phyloP scores from a whole-genome alignment of 441 rosid genomes.

The Adansonia grandidieri region DNA sequence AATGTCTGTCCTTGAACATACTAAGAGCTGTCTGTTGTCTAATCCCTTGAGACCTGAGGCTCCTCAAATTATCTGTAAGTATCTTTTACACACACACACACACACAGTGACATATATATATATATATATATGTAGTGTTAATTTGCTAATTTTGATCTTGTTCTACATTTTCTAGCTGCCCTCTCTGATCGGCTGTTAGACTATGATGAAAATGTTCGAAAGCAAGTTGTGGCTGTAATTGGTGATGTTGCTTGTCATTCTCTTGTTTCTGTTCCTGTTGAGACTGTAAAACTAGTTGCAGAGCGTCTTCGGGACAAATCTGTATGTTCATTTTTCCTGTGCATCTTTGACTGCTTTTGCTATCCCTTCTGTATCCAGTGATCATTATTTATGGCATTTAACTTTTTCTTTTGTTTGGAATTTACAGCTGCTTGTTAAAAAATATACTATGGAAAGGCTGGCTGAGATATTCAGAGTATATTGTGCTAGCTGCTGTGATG shows the following conservation, averaged over 20 bases:
- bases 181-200: slow-evolving; percentile 96
- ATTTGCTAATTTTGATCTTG: slow-evolving; percentile 33
- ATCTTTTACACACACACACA: background rate
- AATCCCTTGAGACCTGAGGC: slow-evolving; percentile 81
- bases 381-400: slow-evolving; percentile 24
- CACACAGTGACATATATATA: too few relatives aligned
- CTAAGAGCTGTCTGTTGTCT: slow-evolving; percentile 81
- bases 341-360: slow-evolving; percentile 23
- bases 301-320: slow-evolving; percentile 99
- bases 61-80: slow-evolving; percentile 83
- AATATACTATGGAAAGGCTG: slow-evolving; percentile 89
- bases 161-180: slow-evolving; percentile 66
- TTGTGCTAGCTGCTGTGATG: slow-evolving; percentile 60
- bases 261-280: slow-evolving; percentile 68
- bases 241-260: slow-evolving; percentile 83
- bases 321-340: slow-evolving; percentile 52
- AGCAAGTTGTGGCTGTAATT: slow-evolving; percentile 92
- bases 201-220: slow-evolving; percentile 96
- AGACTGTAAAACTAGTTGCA: slow-evolving; percentile 77
- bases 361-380: slow-evolving; percentile 27
- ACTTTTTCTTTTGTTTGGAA: slow-evolving; percentile 24
- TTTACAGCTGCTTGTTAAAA: slow-evolving; percentile 83
- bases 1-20: slow-evolving; percentile 88
- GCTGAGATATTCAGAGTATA: slow-evolving; percentile 77
- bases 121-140: slow-evolving; percentile 27